Conservation (phyloP, 768 basidiomycete genomes). For the Russula olivacea region DNA sequence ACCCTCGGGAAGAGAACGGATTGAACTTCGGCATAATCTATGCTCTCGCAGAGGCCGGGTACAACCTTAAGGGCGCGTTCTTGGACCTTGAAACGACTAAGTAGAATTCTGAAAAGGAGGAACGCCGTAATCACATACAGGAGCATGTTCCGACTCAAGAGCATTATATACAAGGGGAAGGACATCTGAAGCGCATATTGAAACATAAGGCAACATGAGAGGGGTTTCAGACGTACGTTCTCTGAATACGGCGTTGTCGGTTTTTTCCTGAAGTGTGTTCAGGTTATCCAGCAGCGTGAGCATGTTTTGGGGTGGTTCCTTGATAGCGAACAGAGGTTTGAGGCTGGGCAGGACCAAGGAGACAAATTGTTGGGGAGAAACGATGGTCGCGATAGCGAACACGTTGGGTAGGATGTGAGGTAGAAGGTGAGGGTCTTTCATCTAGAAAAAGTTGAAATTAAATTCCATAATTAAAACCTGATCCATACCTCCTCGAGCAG, state of each 20-base stretch:
- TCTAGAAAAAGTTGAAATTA: slow-evolving; percentile 38
- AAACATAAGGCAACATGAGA: background rate
- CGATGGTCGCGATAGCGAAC: slow-evolving; percentile 74
- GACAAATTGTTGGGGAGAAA: slow-evolving; percentile 78
- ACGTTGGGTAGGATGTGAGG: slow-evolving; percentile 97
- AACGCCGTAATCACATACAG: slow-evolving; percentile 37
- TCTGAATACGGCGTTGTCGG: slow-evolving; percentile 76
- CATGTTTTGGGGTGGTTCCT: slow-evolving; percentile 98
- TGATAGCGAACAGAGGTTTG: slow-evolving; percentile 83
- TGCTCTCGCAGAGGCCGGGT: slow-evolving; percentile 83
- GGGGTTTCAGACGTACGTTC: slow-evolving; percentile 57
- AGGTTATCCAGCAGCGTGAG: slow-evolving; percentile 88
- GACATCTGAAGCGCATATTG: slow-evolving; percentile 55
- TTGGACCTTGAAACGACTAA: slow-evolving; percentile 60
- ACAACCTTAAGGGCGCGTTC: slow-evolving; percentile 82
- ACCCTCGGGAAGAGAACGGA: slow-evolving; percentile 86
- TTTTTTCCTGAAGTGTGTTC: slow-evolving; percentile 80
- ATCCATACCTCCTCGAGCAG: slow-evolving; percentile 85
- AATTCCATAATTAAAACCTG: background rate
- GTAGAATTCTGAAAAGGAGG: background rate
- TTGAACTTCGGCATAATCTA: slow-evolving; percentile 94
- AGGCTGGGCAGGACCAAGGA: slow-evolving; percentile 76
- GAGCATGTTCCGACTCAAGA: slow-evolving; percentile 88
- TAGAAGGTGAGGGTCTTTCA: slow-evolving; percentile 90
- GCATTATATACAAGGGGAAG: slow-evolving; percentile 94